Conservation (phyloP, 2,329 filamentous ascomycete genomes). For the Aspergillus pseudotamarii region DNA sequence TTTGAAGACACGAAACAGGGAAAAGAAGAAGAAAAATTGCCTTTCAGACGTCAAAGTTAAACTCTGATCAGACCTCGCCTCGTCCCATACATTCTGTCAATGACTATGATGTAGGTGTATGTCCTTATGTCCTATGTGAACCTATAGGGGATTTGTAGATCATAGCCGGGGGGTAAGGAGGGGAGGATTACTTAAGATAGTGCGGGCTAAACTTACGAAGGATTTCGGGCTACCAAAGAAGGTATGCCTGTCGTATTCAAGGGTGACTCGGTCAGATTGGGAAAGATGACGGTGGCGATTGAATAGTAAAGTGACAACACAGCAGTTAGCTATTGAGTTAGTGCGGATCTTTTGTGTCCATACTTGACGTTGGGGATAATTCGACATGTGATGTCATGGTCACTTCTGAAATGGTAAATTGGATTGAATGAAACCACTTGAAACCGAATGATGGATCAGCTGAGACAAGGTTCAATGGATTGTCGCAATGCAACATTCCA, state of each 20-base stretch:
- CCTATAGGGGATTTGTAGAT: not conserved
- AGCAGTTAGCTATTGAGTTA: conserved; percentile 16
- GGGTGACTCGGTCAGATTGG: conserved; percentile 5
- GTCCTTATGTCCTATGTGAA: not conserved
- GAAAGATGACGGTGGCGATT: conserved; percentile 15
- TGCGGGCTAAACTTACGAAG: conserved; percentile 3
- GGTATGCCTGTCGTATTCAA: conserved; percentile 13
- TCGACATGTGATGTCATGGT: conserved; percentile 15
- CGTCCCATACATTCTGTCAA: not conserved
- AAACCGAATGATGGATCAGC: not conserved
- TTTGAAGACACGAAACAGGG: not conserved
- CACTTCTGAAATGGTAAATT: not conserved
- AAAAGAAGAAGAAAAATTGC: not conserved
- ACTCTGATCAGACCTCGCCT: not conserved
- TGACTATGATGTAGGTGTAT: conserved; percentile 1
- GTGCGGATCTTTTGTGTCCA: conserved; percentile 14
- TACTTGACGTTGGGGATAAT: conserved; percentile 9
- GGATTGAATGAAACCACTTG: not conserved
- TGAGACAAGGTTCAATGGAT: conserved; percentile 5
- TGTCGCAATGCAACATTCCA: conserved; percentile 6
- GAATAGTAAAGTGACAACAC: conserved; percentile 21
- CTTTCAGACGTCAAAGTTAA: not conserved
- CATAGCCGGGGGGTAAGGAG: not conserved
- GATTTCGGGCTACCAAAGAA: conserved; percentile 11
- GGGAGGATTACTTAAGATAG: conserved; percentile 3